Percentiles rank a stretch among this genome's conserved stretches.
These are phyloP conservation scores for Mycena filopes DNA, from an alignment of 768 basidiomycete species.

Conservation along the genomic window DNA sequence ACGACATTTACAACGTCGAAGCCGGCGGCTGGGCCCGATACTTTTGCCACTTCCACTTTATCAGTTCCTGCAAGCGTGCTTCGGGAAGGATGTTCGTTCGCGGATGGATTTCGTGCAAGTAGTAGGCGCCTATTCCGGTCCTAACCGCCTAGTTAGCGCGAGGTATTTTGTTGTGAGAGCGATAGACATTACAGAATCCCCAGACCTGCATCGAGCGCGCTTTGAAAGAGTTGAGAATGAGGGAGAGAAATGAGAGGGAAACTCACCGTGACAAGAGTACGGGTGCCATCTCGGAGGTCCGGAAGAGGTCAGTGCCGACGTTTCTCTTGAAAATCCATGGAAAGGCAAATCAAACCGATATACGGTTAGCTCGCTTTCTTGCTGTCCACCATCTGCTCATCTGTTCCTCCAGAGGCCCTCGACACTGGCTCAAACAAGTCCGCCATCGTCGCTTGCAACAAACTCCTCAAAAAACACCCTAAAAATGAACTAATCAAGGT, in stretches of 20 bases:
- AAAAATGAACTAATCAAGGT: constrained; percentile 78
- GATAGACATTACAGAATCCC: constrained; percentile 61
- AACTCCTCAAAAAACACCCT: constrained; percentile 87
- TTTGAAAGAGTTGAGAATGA: constrained; percentile 46
- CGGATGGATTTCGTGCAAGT: constrained; percentile 84
- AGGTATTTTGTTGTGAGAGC: not conserved
- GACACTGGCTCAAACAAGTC: constrained; percentile 90
- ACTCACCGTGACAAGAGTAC: constrained; percentile 65
- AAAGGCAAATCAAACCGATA: constrained; percentile 87
- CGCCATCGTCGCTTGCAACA: constrained; percentile 86
- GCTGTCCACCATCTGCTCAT: constrained; percentile 8
- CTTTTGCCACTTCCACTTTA: constrained; percentile 73
- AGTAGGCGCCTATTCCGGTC: constrained; percentile 82
- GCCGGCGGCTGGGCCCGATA: constrained; percentile 45
- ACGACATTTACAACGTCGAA: constrained; percentile 45
- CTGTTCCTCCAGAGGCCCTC: constrained; percentile 70
- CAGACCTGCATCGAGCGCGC: constrained; percentile 75
- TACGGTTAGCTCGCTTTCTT: constrained; percentile 65
- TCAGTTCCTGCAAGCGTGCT: constrained; percentile 53
- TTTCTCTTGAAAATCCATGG: constrained; percentile 51
- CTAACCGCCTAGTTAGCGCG: constrained; percentile 8
- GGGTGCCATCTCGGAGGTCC: constrained; percentile 43
- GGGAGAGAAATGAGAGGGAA: constrained; percentile 2
- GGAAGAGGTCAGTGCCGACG: no score
- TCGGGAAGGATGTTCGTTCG: constrained; percentile 70